phyloP scores from a whole-genome alignment of 179 eudicot species.

The Beta corolliflora region DNA sequence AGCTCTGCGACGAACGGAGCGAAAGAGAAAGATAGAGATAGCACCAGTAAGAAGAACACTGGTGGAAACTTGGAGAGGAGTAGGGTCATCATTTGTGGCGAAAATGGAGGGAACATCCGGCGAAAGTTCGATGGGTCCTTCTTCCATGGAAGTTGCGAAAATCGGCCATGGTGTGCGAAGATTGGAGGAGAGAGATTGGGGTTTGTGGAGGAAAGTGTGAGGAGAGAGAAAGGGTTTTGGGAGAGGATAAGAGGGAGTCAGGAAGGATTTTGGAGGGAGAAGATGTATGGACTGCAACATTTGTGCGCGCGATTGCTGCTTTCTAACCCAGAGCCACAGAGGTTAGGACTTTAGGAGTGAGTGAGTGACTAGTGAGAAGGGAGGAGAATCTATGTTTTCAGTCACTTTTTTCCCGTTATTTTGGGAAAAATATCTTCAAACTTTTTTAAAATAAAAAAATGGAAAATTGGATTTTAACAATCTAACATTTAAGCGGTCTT shows the following conservation, averaged over 20 bases:
- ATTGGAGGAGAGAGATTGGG: conserved; percentile 33
- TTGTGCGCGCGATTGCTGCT: conserved; percentile 10
- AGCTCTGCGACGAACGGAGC: conserved; percentile 81
- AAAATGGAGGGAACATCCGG: conserved; percentile 63
- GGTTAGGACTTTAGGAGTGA: not conserved
- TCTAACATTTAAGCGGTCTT: too few species aligned
- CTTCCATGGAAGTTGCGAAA: conserved; percentile 37
- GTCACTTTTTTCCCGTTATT: too few species aligned
- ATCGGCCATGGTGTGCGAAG: conserved; percentile 43
- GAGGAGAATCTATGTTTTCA: not conserved
- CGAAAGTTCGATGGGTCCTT: conserved; percentile 76
- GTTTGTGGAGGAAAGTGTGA: conserved; percentile 32
- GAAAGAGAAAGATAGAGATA: conserved; percentile 80
- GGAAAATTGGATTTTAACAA: too few species aligned
- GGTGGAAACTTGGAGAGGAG: conserved; percentile 74
- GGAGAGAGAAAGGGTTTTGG: conserved; percentile 20
- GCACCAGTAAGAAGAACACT: conserved; percentile 94
- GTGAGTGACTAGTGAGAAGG: not conserved
- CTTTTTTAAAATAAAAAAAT: too few species aligned
- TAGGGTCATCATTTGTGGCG: conserved; percentile 65
- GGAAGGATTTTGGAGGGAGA: conserved; percentile 33
- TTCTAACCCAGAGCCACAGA: not conserved
- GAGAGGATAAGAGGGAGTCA: conserved; percentile 28
- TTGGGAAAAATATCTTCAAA: too few species aligned
- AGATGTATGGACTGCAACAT: conserved; percentile 46